These are phyloP conservation scores for Yamadazyma akitaensis DNA, from an alignment of 805 yeast species.

Conservation along the genomic window DNA sequence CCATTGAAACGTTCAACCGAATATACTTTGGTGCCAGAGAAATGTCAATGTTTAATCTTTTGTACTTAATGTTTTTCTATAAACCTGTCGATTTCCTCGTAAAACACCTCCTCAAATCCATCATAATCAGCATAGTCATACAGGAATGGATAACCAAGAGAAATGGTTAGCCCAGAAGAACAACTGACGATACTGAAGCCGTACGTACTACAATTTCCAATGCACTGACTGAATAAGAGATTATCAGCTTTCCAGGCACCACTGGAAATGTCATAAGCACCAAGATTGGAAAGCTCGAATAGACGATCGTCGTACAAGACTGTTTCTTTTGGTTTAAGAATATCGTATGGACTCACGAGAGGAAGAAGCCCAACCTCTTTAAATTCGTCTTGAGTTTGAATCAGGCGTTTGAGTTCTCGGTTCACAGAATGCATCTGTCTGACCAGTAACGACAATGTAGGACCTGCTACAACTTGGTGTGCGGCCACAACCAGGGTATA, in stretches of 20 bases:
- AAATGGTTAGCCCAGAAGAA: not conserved
- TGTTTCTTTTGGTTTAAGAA: conserved; percentile 1
- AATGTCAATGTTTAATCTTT: too few species aligned
- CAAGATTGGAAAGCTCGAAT: conserved; percentile 13
- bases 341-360: not conserved
- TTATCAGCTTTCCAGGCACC: conserved; percentile 11
- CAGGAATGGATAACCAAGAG: conserved; percentile 1
- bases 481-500: conserved; percentile 4
- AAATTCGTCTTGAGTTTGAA: conserved; percentile 1
- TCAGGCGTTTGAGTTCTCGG: not conserved
- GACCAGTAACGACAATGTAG: not conserved
- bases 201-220: conserved; percentile 2
- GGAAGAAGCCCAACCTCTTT: conserved; percentile 2
- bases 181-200: conserved; percentile 3
- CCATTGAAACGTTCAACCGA: too few species aligned
- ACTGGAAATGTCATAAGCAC: not conserved
- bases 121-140: not conserved
- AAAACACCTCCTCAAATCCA: conserved; percentile 2
- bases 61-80: not conserved
- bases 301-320: not conserved
- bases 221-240: conserved; percentile 7
- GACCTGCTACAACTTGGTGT: not conserved
- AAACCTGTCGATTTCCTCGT: conserved; percentile 4
- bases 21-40: too few species aligned
- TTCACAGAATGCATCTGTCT: not conserved